phyloP scores from a whole-genome alignment of 2,329 filamentous ascomycete genomes.

The Ophioceras dolichostomum region DNA sequence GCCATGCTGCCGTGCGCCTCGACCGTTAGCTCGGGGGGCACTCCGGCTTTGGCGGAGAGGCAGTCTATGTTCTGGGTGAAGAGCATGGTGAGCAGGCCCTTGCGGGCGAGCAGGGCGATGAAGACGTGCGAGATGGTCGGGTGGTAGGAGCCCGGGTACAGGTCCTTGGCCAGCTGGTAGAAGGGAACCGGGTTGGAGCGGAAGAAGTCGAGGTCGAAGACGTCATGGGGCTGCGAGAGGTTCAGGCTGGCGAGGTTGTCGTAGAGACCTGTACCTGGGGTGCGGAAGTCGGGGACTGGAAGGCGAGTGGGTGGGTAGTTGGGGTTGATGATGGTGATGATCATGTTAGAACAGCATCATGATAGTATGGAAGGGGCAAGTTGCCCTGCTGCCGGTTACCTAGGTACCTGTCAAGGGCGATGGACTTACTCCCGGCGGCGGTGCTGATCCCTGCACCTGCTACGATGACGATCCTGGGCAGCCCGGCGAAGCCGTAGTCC shows the following conservation, averaged over 20 bases:
- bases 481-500: too few relatives aligned
- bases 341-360: too few relatives aligned
- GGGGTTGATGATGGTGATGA: too few relatives aligned
- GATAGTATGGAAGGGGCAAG: too few relatives aligned
- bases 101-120: constrained; percentile 74
- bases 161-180: constrained; percentile 78
- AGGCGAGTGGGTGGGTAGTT: too few relatives aligned
- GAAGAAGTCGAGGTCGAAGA: constrained; percentile 89
- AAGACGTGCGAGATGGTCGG: constrained; percentile 87
- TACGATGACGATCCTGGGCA: too few relatives aligned
- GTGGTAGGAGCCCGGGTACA: constrained; percentile 78
- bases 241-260: constrained; percentile 84
- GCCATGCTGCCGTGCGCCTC: constrained; percentile 96
- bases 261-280: constrained; percentile 83
- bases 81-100: constrained; percentile 66
- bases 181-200: constrained; percentile 72
- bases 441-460: too few relatives aligned
- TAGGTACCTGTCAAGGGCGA: too few relatives aligned
- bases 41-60: constrained; percentile 72
- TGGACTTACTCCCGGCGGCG: too few relatives aligned
- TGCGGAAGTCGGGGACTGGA: constrained; percentile 80
- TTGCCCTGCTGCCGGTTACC: too few relatives aligned
- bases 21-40: too few relatives aligned
- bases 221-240: constrained; percentile 76
- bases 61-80: constrained; percentile 98